Base-by-base conservation (phyloP, 768 basidiomycete species). In the Collybiopsis confluens region DNA sequence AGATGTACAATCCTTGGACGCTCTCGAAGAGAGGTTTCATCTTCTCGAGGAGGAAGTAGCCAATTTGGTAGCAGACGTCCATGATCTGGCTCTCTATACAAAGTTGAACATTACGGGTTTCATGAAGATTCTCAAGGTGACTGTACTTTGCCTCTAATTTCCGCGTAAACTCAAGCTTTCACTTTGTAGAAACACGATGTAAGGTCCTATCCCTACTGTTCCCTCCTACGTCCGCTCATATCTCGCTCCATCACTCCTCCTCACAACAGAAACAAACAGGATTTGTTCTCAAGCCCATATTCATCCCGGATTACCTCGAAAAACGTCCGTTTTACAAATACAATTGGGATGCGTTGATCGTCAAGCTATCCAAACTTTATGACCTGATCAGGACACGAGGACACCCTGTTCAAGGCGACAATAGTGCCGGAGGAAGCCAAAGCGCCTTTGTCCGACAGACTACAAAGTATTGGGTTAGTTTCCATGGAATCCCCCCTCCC, bases 51-150 rank as follows among this genome's bases (percentile, higher is more conserved):
- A 97, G 64, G 92, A 95, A 64, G 91, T 98, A 18, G 96, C 95
- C 1, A 89, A 83, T 38, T 81, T 99, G 41, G 96, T 99, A 16
- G 96, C 96, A 0, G 89, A 91, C 59, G 90, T 92, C 10, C 91
- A 94, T 60, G 91, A 93, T 67, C 78, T 95, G 37, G 93, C 94
- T 1, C 74, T 98, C 27, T 80, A 95, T 66, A 95, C 96, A 2
- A 98, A 98, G 67, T 81, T 98, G 52, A 98, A 98, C 67, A 94
- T 98, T 63, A 98, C 97, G 1, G 97, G 97, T 9, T 99, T 99
- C 68, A 89, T 98, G 79, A 99, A 99, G 73, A 98, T 98, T 57
- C 76, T 98, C 57, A 98, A 98, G 80, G 90, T 88, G n/a, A n/a
- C n/a, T n/a, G n/a, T n/a, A n/a, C n/a, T n/a, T n/a, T n/a, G n/a